Evolutionary conservation across 202 grass and related monocot genomes (phyloP), one percentile per base, ranked within the genome.

Genomic region (Saccharum hybrid): DNA sequence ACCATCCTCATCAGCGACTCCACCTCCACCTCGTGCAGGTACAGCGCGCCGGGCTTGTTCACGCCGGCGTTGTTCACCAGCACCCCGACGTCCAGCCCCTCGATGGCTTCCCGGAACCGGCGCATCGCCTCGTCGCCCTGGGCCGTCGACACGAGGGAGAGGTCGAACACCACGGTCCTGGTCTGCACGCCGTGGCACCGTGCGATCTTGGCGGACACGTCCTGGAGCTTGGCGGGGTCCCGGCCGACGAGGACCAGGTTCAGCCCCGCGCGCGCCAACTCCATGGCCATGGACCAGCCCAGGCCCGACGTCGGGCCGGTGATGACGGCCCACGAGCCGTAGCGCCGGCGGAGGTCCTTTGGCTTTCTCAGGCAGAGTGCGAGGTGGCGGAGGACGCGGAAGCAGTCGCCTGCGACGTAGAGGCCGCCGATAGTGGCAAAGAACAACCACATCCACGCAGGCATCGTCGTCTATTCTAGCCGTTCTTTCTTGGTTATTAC

Each of bases 31-130:
- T 94, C 89, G 33, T 94, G 92, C 8, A 91, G 46, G 78, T 65
- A 94, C 48, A 48, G 8, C 7, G 84, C 46, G 7, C 36, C 26
- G 0, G 87, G 92, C 63, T 45, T 80, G 1, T 39, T 54, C 5
- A 79, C 48, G 3, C 68, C 86, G 6, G 92, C 89, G 28, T 94
- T 94, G 88, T 94, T 94, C 26, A 94, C 72, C 5, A 94, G 73
- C 23, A 94, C 8, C 0, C 87, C 89, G 0, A 91, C 84, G 54
- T 94, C 89, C 4, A 91, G 66, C 39, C 78, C 87, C 5, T 73
- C 15, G 51, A 91, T 33, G 0, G 48, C 59, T n/a, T 81, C 68
- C 82, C 57, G 72, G 22, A 91, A 43, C 6, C 7, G 23, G 34
- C 8, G 11, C 79, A 87, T 43, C 18, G 65, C 79, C 51, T 66